These are phyloP conservation scores for Lolium perenne DNA, from an alignment of 176 grass and related monocot species.

Conservation along the genomic window DNA sequence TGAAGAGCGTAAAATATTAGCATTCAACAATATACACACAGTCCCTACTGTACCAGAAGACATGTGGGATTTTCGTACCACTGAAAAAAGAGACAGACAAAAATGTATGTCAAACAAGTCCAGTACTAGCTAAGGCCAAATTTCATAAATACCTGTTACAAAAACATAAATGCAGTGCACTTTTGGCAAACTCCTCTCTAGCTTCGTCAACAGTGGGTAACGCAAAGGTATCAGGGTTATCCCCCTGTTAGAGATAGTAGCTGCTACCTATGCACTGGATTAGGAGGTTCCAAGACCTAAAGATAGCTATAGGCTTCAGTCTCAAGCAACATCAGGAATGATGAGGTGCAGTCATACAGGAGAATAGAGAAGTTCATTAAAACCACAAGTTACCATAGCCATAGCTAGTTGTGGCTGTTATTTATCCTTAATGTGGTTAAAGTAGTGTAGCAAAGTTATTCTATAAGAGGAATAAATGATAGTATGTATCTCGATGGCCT, in stretches of 20 bases:
- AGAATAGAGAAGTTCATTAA: conserved; percentile 2
- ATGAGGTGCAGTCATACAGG: not conserved
- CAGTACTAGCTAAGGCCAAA: conserved; percentile 17
- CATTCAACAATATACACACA: not conserved
- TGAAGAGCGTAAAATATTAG: not conserved
- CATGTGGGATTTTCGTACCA: not conserved
- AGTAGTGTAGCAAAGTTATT: not conserved
- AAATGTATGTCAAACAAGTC: not conserved
- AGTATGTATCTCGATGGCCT: not conserved
- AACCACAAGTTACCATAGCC: not conserved
- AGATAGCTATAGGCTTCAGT: not conserved
- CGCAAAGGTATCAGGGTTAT: not conserved
- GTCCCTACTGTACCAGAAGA: not conserved
- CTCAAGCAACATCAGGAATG: not conserved
- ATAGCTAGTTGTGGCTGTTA: conserved; percentile 12
- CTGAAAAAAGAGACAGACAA: not conserved
- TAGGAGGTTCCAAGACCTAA: not conserved
- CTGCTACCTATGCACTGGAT: not conserved
- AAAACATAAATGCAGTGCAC: not conserved
- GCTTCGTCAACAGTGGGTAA: not conserved
- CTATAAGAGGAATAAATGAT: not conserved
- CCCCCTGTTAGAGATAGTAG: not conserved
- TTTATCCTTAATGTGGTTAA: conserved; percentile 19
- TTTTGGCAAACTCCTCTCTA: not conserved
- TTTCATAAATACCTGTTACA: conserved; percentile 1